Base-by-base conservation (phyloP, 768 basidiomycete genomes). In the Clavulina sp. region DNA sequence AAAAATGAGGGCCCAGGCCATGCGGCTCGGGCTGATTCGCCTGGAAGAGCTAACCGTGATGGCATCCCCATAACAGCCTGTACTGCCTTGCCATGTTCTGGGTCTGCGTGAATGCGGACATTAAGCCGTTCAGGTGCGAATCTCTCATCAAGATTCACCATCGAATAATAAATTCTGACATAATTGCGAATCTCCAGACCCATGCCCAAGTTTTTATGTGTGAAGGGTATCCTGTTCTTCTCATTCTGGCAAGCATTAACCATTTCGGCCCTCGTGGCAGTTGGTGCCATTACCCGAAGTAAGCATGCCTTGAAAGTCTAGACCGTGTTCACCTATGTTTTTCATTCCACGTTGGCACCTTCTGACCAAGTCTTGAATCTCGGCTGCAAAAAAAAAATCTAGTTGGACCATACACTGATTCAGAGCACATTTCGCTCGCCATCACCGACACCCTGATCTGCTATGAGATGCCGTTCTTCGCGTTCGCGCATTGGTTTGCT, bases 21-120 rank as follows among this genome's bases (percentile, higher is more conserved):
- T n/a, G n/a, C n/a, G n/a, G n/a, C n/a, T n/a, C n/a, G n/a, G 34
- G 9, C 9, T 38, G 34, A 38, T 38, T 19, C 4, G 53, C 53
- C 32, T 38, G 19, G 51, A 31, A 26, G 19, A 5, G 40, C 3
- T 50, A 92, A 83, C 69, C 86, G 88, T 69, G 62, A 72, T 50
- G 84, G 81, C 60, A 89, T 89, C 44, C 82, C 78, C 64, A 13
- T n/a, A 68, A 84, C 41, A 75, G 74, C 29, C 65, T 92, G 23
- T 92, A 89, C 69, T 96, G 92, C 60, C 74, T 97, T 36, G 95
- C 89, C 0, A 81, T 95, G 68, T 96, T 97, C 66, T 99, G 95
- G 95, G 74, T 92, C 51, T 87, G 84, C 53, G 84, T 96, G 3
- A 79, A 77, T 59, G 72, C 81, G 32, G 95, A 97, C 62, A 68